These are phyloP conservation scores for Gossypium anomalum DNA, from an alignment of 345 rosid species.

Conservation along the genomic window DNA sequence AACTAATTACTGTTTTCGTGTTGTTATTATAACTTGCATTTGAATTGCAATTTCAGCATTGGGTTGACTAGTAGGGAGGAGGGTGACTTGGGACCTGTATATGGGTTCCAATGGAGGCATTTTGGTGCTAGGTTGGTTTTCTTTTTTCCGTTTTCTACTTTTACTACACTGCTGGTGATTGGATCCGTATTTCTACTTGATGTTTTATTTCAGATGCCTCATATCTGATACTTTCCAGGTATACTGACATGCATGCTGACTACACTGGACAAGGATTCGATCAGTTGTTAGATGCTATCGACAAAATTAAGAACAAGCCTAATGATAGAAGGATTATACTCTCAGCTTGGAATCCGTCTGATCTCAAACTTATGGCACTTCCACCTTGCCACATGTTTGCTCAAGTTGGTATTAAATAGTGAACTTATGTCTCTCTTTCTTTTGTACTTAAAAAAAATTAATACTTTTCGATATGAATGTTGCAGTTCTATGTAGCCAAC, in stretches of 20 bases:
- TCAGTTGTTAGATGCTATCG: constrained; percentile 78
- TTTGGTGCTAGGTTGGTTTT: constrained; percentile 83
- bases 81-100: constrained; percentile 91
- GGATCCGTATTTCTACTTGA: not conserved
- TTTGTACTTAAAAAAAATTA: not conserved
- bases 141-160: constrained; percentile 2
- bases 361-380: constrained; percentile 87
- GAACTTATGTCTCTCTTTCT: not conserved
- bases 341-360: constrained; percentile 98
- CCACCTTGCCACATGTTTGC: constrained; percentile 99
- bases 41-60: constrained; percentile 43
- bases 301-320: constrained; percentile 87
- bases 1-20: not conserved
- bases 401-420: constrained; percentile 43
- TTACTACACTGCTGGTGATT: no score
- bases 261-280: constrained; percentile 93
- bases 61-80: constrained; percentile 80
- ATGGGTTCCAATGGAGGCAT: constrained; percentile 98
- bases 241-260: constrained; percentile 90
- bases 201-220: not conserved
- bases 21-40: constrained; percentile 7
- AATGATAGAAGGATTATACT: constrained; percentile 81
- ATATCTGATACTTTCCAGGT: constrained; percentile 39
- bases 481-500: constrained; percentile 82
- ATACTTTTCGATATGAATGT: constrained; percentile 4